phyloP scores from a whole-genome alignment of 768 basidiomycete genomes.

The Lactifluus echinatus region DNA sequence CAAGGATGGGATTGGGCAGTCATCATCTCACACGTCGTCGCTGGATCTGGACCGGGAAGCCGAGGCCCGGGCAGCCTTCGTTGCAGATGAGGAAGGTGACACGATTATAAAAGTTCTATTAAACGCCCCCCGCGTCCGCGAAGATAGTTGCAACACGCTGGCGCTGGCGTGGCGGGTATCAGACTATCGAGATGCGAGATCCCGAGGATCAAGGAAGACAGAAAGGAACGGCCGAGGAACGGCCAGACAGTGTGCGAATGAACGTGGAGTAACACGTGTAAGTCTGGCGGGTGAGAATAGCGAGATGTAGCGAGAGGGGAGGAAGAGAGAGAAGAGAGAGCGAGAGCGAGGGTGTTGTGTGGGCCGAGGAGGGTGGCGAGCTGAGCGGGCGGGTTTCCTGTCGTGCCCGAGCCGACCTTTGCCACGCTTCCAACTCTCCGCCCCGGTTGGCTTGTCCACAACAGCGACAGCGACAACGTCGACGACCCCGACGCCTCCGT shows the following conservation, averaged over 20 bases:
- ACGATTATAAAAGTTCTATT: constrained; percentile 8
- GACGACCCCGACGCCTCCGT: neutral
- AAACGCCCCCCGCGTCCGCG: neutral
- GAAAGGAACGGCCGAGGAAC: neutral
- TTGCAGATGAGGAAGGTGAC: constrained; percentile 7
- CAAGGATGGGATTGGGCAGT: neutral
- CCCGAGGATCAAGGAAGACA: constrained; percentile 2
- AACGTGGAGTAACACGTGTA: constrained; percentile 1
- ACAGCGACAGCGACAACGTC: constrained; percentile 1
- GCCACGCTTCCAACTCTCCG: neutral
- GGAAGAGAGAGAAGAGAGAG: neutral
- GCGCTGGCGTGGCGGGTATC: neutral
- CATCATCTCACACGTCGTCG: neutral
- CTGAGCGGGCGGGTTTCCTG: too few relatives aligned
- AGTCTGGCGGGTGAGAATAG: too few relatives aligned
- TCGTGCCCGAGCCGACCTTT: neutral
- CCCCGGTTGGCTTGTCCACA: neutral
- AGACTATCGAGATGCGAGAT: neutral
- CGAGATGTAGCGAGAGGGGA: too few relatives aligned
- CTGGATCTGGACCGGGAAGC: neutral
- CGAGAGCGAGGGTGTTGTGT: neutral
- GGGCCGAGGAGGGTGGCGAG: too few relatives aligned
- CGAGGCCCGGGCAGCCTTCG: constrained; percentile 1
- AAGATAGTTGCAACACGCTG: neutral
- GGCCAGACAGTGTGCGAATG: neutral